Evolutionary conservation across 176 grass and related monocot species (phyloP), one percentile per base, ranked within the genome.

Genomic region (Tillandsia fasciculata): DNA sequence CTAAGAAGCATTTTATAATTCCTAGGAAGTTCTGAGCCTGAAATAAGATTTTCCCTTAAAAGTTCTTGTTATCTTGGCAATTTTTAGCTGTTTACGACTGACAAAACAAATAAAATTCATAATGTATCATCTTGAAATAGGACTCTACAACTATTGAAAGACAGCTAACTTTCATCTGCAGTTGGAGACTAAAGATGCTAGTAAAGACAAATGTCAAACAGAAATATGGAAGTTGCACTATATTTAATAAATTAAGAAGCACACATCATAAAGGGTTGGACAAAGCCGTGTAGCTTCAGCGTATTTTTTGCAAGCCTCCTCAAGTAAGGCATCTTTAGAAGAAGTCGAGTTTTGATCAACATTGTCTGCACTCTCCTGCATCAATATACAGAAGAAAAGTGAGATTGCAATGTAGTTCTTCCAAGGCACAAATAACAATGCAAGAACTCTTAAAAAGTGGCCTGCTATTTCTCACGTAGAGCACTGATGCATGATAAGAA

Each of bases 221-320:
- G 56, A 61, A 23, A 18, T 18, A 61, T 15, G 22, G 22, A 61
- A 61, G 56, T 2, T 8, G 12, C 56, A 61, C 1, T 14, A 23
- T 8, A 9, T 61, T 18, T 9, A 18, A 23, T 9, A 9, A 49
- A 58, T 42, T 42, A 12, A 72, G 27, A 80, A 86, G 79, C 71
- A 90, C 84, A 99, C 95, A 78, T 99, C 95, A 82, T 93, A 93
- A 80, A 99, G 95, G 72, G 87, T 82, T 28, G 90, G 84, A 59
- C 82, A 93, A 73, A 99, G 82, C 52, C 76, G 79, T 64, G 90
- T 99, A 65, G 95, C 95, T 78, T 94, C 90, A 52, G 85, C 87
- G 76, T 99, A 99, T 65, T 99, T 99, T 87, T 93, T 99, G 80
- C 95, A 99, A 64, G 95, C 95, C 74, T 99, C 95, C 72, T 99